Evolutionary conservation across 305 asterid species (phyloP).

Genomic region (Fraxinus sp.): DNA sequence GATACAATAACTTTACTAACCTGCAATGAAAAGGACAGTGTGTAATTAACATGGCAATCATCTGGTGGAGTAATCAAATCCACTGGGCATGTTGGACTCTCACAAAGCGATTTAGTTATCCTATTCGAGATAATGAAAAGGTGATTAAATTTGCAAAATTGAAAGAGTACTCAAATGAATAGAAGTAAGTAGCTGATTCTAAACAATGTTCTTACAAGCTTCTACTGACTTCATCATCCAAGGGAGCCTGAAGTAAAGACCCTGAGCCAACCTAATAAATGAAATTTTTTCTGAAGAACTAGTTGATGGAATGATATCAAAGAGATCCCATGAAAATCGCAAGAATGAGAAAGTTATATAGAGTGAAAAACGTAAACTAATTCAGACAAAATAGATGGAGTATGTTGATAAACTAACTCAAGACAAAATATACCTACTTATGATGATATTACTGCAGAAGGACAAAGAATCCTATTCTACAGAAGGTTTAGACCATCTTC

Average conservation of each 20-base stretch:
- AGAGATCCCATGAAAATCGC: slow-evolving; percentile 21
- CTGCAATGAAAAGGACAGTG: slow-evolving; percentile 86
- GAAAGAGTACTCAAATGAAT: slow-evolving; percentile 17
- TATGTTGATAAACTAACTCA: background rate
- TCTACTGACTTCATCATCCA: slow-evolving; percentile 74
- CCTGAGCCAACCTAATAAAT: slow-evolving; percentile 84
- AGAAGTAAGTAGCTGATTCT: slow-evolving; percentile 18
- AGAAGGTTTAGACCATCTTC: slow-evolving; percentile 9
- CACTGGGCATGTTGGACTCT: slow-evolving; percentile 73
- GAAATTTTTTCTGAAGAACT: slow-evolving; percentile 22
- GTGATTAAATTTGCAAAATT: slow-evolving; percentile 23
- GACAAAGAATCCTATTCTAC: slow-evolving; percentile 3
- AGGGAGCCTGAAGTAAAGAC: slow-evolving; percentile 94
- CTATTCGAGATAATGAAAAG: slow-evolving; percentile 45
- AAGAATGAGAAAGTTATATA: slow-evolving; percentile 19
- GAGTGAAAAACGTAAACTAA: background rate
- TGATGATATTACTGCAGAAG: background rate
- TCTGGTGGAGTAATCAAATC: slow-evolving; percentile 94
- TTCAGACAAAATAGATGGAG: slow-evolving; percentile 8
- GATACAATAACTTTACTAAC: slow-evolving; percentile 45
- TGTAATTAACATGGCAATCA: slow-evolving; percentile 96
- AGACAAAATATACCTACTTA: background rate
- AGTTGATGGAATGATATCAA: slow-evolving; percentile 24
- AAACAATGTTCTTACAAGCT: slow-evolving; percentile 52
- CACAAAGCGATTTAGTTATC: slow-evolving; percentile 84